Evolutionary conservation across 2,329 filamentous ascomycete genomes (phyloP).

Genomic region (Ophiostoma tasmaniense): DNA sequence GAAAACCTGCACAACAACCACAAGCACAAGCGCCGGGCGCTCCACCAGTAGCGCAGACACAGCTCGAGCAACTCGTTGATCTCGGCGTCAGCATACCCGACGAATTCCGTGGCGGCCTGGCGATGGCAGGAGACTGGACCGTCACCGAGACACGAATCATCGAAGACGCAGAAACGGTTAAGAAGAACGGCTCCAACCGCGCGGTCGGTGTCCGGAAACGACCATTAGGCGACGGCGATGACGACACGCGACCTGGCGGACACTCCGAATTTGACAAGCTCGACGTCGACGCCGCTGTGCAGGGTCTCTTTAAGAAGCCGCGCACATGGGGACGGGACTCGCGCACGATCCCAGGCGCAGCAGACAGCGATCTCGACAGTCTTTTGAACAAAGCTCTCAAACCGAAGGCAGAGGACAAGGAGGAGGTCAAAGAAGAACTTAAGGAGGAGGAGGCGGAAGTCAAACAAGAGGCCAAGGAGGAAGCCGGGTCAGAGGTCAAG

Average conservation of each 20-base stretch:
- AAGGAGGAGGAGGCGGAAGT: not conserved
- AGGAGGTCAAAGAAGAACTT: slow-evolving; percentile 12
- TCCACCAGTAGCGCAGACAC: slow-evolving; percentile 52
- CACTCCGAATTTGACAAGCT: slow-evolving; percentile 54
- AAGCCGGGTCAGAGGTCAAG: slow-evolving; percentile 14
- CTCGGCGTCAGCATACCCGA: slow-evolving; percentile 81
- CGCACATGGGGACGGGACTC: slow-evolving; percentile 46
- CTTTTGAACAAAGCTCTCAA: slow-evolving; percentile 38
- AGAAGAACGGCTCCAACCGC: not conserved
- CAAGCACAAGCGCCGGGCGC: not conserved
- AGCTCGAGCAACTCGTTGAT: slow-evolving; percentile 79
- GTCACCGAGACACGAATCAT: slow-evolving; percentile 56
- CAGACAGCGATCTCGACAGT: slow-evolving; percentile 52
- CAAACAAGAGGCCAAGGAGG: not conserved
- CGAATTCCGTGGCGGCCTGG: slow-evolving; percentile 69
- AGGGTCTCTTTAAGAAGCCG: slow-evolving; percentile 52
- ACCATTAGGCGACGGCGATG: slow-evolving; percentile 29
- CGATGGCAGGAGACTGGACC: slow-evolving; percentile 83
- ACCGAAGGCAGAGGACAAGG: slow-evolving; percentile 25
- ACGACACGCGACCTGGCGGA: slow-evolving; percentile 38
- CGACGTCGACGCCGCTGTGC: slow-evolving; percentile 50
- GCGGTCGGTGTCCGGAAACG: slow-evolving; percentile 20
- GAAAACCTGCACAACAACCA: not conserved
- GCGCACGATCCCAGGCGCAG: slow-evolving; percentile 38
- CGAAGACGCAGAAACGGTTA: slow-evolving; percentile 32